A percentile compares a stretch with the other conserved stretches of the same genome.
Conservation (phyloP, 371 early-diverging fungal genomes). For the Rhizopus arrhizus region DNA sequence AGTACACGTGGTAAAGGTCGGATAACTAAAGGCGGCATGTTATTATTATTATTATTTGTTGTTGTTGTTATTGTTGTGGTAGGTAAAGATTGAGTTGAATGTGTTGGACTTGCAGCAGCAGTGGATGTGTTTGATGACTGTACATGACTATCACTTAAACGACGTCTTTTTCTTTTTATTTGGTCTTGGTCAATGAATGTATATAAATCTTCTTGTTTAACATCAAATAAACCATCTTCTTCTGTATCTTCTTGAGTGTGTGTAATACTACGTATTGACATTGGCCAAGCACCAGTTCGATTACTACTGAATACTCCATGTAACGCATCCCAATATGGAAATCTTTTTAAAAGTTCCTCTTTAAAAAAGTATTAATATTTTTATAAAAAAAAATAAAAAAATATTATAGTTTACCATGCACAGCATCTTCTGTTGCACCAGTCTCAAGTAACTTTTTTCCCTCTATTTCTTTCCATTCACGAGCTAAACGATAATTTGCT, state of each 20-base stretch:
- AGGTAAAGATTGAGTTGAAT: slow-evolving; percentile 27
- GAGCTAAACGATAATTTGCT: slow-evolving; percentile 47
- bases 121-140: slow-evolving; percentile 7
- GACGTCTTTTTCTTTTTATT: slow-evolving; percentile 18
- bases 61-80: slow-evolving; percentile 1
- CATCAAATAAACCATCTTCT: slow-evolving; percentile 21
- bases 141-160: slow-evolving; percentile 32
- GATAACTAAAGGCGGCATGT: slow-evolving; percentile 21
- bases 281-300: slow-evolving; percentile 37
- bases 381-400: slow-evolving; percentile 9
- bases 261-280: slow-evolving; percentile 51
- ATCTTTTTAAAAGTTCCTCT: slow-evolving; percentile 52
- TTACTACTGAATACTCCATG: slow-evolving; percentile 40
- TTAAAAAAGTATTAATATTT: slow-evolving; percentile 13
- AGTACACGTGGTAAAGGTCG: slow-evolving; percentile 33
- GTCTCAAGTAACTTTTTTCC: slow-evolving; percentile 39
- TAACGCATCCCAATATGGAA: slow-evolving; percentile 53
- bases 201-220: slow-evolving; percentile 29
- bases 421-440: slow-evolving; percentile 40
- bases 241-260: slow-evolving; percentile 32
- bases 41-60: slow-evolving; percentile 1
- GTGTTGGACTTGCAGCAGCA: slow-evolving; percentile 20
- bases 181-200: slow-evolving; percentile 20
- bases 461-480: slow-evolving; percentile 51
- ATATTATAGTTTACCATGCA: slow-evolving; percentile 40